phyloP scores from a whole-genome alignment of 2,329 filamentous ascomycete species.

The Fusarium udum region DNA sequence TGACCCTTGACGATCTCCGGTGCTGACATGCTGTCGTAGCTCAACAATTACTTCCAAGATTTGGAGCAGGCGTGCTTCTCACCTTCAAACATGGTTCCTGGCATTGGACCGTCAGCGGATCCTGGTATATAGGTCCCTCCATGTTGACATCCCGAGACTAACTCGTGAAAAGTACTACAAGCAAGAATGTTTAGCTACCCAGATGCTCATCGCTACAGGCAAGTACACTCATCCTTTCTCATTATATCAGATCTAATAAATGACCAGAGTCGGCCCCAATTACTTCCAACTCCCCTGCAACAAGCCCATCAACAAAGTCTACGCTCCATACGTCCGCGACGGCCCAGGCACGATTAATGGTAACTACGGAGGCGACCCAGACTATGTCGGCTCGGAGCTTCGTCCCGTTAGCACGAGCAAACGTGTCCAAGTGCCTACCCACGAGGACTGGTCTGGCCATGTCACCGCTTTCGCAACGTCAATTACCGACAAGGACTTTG shows the following conservation, averaged over 20 bases:
- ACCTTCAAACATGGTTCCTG: constrained; percentile 71
- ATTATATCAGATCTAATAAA: accelerated
- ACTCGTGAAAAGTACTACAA: constrained; percentile 56
- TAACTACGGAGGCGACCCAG: constrained; percentile 43
- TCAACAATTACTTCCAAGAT: constrained; percentile 73
- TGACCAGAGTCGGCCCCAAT: constrained; percentile 62
- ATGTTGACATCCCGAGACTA: accelerated
- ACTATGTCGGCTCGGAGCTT: constrained; percentile 43
- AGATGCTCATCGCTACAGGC: constrained; percentile 67
- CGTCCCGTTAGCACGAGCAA: constrained; percentile 54
- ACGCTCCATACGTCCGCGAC: constrained; percentile 41
- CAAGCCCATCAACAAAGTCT: constrained; percentile 29
- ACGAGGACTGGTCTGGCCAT: constrained; percentile 35
- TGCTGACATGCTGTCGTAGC: neutral
- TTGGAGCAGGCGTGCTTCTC: constrained; percentile 75
- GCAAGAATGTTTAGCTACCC: constrained; percentile 69
- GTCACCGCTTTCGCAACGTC: constrained; percentile 30
- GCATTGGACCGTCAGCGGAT: constrained; percentile 70
- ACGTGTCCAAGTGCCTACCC: constrained; percentile 31
- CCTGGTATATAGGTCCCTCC: constrained; percentile 43
- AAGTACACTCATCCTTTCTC: accelerated
- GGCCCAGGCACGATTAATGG: constrained; percentile 39
- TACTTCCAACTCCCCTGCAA: constrained; percentile 57
- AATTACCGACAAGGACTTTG: constrained; percentile 33
- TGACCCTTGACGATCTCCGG: accelerated